Percentiles rank a stretch among this genome's conserved stretches.
phyloP scores from a whole-genome alignment of 2,329 filamentous ascomycete genomes.

The Cladosporium sp. region DNA sequence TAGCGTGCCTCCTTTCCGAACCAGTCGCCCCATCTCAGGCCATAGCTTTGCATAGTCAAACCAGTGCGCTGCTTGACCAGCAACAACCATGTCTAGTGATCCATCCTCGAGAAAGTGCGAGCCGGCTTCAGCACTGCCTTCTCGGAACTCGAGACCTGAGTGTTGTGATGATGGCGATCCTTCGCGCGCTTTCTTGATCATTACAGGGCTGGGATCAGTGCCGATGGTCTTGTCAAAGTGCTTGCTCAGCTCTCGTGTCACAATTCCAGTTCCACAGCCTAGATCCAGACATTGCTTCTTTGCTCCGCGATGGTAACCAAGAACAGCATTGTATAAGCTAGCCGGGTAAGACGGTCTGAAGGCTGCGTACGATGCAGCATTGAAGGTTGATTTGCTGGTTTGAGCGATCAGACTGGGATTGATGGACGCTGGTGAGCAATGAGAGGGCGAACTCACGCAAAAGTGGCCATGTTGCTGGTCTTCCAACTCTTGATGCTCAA shows the following conservation, averaged over 20 bases:
- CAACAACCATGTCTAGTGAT: constrained; percentile 54
- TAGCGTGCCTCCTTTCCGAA: constrained; percentile 58
- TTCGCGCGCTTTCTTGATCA: constrained; percentile 46
- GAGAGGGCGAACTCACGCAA: constrained; percentile 43
- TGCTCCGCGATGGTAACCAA: constrained; percentile 54
- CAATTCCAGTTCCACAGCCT: constrained; percentile 64
- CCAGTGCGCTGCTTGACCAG: constrained; percentile 65
- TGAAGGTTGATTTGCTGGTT: constrained; percentile 56
- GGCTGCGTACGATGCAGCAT: constrained; percentile 58
- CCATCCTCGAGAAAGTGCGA: constrained; percentile 48
- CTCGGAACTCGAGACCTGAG: constrained; percentile 51
- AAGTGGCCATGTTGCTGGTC: constrained; percentile 46
- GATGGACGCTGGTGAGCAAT: background rate
- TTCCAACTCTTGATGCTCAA: background rate
- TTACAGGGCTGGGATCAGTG: constrained; percentile 59
- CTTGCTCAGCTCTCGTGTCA: constrained; percentile 56
- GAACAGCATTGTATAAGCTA: constrained; percentile 54
- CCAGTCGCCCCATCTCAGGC: constrained; percentile 55
- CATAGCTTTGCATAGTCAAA: constrained; percentile 60
- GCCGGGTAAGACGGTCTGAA: constrained; percentile 62
- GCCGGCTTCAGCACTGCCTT: constrained; percentile 57
- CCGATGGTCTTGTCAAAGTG: constrained; percentile 55
- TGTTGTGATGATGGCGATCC: constrained; percentile 26
- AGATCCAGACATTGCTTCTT: constrained; percentile 53
- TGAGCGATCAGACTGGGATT: background rate